Conservation (phyloP, 2,329 filamentous ascomycete species). For the Hymenoscyphus repandus region DNA sequence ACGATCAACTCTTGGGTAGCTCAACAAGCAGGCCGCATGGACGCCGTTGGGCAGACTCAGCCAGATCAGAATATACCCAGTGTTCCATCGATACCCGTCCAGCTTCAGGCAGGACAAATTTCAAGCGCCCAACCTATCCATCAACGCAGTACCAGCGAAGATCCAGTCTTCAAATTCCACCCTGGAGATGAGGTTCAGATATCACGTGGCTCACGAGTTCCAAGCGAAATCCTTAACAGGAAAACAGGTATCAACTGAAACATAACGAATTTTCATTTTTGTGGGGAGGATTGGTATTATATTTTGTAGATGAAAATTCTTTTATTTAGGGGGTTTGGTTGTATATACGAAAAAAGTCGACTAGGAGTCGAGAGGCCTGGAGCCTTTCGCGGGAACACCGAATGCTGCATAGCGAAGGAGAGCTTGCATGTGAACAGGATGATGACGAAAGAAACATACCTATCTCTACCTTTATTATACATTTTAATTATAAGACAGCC, state of each 20-base stretch:
- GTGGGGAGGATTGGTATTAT: background rate
- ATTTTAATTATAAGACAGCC: no score
- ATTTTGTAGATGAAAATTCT: slow-evolving; percentile 10
- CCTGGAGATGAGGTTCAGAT: slow-evolving; percentile 30
- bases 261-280: background rate
- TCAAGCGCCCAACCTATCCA: slow-evolving; percentile 23
- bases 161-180: slow-evolving; percentile 28
- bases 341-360: slow-evolving; percentile 15
- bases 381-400: slow-evolving; percentile 6
- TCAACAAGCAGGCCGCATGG: slow-evolving; percentile 53
- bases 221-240: slow-evolving; percentile 29
- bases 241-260: slow-evolving; percentile 19
- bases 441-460: no score
- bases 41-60: slow-evolving; percentile 39
- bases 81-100: slow-evolving; percentile 23
- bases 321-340: slow-evolving; percentile 9
- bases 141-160: slow-evolving; percentile 26
- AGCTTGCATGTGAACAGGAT: background rate
- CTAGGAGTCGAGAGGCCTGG: slow-evolving; percentile 16
- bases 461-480: no score
- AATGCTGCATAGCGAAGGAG: background rate
- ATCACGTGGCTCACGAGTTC: slow-evolving; percentile 23
- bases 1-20: slow-evolving; percentile 59
- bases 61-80: slow-evolving; percentile 26
- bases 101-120: slow-evolving; percentile 15